Percentiles rank a stretch among this genome's conserved stretches.
Conservation (phyloP, 2,329 filamentous ascomycete species). For the Zalaria obscura region DNA sequence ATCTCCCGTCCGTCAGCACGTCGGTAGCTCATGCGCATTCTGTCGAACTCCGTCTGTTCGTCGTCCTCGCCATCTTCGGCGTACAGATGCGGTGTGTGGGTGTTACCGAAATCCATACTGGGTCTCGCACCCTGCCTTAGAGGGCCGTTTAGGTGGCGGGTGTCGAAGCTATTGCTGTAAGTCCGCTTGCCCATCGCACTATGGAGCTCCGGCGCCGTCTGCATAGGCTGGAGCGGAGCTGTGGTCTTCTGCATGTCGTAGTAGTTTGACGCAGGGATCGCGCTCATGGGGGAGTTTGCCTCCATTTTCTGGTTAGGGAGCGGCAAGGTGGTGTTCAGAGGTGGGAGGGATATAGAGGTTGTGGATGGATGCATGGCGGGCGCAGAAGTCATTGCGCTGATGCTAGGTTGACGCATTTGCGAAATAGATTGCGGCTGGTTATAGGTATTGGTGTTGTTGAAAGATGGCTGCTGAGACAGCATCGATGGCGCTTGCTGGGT, state of each 20-base stretch:
- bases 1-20: slow-evolving; percentile 28
- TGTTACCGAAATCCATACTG: slow-evolving; percentile 9
- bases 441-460: slow-evolving; percentile 17
- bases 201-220: slow-evolving; percentile 11
- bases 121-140: slow-evolving; percentile 31
- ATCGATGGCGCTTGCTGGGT: slow-evolving; percentile 15
- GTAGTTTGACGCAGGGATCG: slow-evolving; percentile 1
- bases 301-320: slow-evolving; percentile 23
- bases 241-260: slow-evolving; percentile 4
- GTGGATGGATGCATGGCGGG: slow-evolving; percentile 6
- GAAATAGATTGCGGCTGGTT: slow-evolving; percentile 6
- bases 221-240: slow-evolving; percentile 2
- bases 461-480: slow-evolving; percentile 21
- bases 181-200: slow-evolving; percentile 28
- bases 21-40: slow-evolving; percentile 29
- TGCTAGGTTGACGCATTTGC: background rate
- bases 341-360: slow-evolving; percentile 19
- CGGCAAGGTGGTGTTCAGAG: slow-evolving; percentile 24
- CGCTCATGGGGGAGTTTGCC: slow-evolving; percentile 14
- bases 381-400: slow-evolving; percentile 8
- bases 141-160: slow-evolving; percentile 26
- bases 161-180: slow-evolving; percentile 31
- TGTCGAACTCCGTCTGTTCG: slow-evolving; percentile 15
- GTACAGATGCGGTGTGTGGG: slow-evolving; percentile 9
- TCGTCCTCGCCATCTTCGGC: slow-evolving; percentile 23